Evolutionary conservation across 1,139 yeast species (phyloP).

Genomic region (Sugiyamaella sp.): DNA sequence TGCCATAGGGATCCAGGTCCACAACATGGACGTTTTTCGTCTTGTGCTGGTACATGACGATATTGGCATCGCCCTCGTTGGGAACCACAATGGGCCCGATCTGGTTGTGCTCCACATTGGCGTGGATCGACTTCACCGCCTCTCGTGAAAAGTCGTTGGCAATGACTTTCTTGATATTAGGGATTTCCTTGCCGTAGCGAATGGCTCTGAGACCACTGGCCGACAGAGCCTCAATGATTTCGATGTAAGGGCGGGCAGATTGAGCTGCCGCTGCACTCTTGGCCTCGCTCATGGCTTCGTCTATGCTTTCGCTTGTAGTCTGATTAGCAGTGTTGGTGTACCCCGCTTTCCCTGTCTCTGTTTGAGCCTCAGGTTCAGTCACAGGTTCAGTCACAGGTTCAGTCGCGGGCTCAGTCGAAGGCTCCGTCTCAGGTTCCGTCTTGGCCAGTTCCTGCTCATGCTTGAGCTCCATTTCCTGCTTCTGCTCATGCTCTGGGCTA

Average conservation of each 20-base stretch:
- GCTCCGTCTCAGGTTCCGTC: too few relatives aligned
- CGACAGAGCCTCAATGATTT: conserved; percentile 83
- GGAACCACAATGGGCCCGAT: conserved; percentile 59
- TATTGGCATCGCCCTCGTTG: conserved; percentile 86
- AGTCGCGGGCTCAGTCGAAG: too few relatives aligned
- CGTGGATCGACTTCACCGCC: conserved; percentile 80
- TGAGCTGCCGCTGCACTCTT: conserved; percentile 18
- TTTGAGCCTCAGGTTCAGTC: not conserved
- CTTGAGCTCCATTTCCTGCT: too few relatives aligned
- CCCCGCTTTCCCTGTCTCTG: conserved; percentile 17
- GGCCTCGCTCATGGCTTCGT: conserved; percentile 21
- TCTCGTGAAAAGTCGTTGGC: conserved; percentile 88
- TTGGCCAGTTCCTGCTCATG: too few relatives aligned
- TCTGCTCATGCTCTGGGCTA: too few relatives aligned
- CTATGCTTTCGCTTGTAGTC: too few relatives aligned
- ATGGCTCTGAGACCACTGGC: conserved; percentile 96
- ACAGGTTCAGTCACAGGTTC: too few relatives aligned
- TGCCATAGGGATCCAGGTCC: conserved; percentile 96
- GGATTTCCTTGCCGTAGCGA: conserved; percentile 88
- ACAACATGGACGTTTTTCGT: conserved; percentile 62
- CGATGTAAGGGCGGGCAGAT: conserved; percentile 51
- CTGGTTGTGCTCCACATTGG: conserved; percentile 69
- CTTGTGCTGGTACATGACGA: conserved; percentile 64
- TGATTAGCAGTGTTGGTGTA: too few relatives aligned
- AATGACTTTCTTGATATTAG: conserved; percentile 65